phyloP scores from a whole-genome alignment of 169 alveolate genomes.

The Babesia divergens region DNA sequence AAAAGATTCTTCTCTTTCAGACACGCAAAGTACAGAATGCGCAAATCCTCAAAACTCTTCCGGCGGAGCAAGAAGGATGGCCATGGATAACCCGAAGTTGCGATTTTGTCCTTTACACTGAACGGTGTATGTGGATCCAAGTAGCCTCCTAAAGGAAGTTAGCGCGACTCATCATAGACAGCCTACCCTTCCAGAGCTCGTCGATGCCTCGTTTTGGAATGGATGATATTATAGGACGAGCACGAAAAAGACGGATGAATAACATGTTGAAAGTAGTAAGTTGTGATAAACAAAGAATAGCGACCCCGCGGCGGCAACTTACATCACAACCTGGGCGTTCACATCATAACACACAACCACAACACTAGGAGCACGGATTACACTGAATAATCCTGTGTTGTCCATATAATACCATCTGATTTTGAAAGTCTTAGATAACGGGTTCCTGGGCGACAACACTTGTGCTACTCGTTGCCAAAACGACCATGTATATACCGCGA shows the following conservation, averaged over 20 bases:
- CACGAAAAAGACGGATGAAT: slow-evolving; percentile 23
- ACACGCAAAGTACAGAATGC: slow-evolving; percentile 78
- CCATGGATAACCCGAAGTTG: slow-evolving; percentile 84
- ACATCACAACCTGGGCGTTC: not conserved
- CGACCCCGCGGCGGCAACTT: too few relatives aligned
- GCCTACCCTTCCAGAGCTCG: slow-evolving; percentile 75
- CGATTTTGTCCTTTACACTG: slow-evolving; percentile 64
- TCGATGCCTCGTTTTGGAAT: slow-evolving; percentile 75
- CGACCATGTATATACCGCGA: too few relatives aligned
- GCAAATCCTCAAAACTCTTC: slow-evolving; percentile 81
- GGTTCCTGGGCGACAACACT: too few relatives aligned
- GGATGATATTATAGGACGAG: slow-evolving; percentile 1
- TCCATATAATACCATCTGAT: too few relatives aligned
- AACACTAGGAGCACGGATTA: not conserved
- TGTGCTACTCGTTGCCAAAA: too few relatives aligned
- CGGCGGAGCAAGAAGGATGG: slow-evolving; percentile 78
- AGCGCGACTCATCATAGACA: not conserved
- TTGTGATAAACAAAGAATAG: not conserved
- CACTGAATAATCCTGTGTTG: too few relatives aligned
- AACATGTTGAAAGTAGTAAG: slow-evolving; percentile 7
- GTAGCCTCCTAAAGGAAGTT: slow-evolving; percentile 64
- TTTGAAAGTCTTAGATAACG: too few relatives aligned
- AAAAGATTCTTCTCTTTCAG: slow-evolving; percentile 81
- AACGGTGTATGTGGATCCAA: slow-evolving; percentile 71
- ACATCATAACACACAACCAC: not conserved